Evolutionary conservation across 2,329 filamentous ascomycete species (phyloP), one percentile per base, ranked within the genome.

Genomic region (Ramularia endophylla): DNA sequence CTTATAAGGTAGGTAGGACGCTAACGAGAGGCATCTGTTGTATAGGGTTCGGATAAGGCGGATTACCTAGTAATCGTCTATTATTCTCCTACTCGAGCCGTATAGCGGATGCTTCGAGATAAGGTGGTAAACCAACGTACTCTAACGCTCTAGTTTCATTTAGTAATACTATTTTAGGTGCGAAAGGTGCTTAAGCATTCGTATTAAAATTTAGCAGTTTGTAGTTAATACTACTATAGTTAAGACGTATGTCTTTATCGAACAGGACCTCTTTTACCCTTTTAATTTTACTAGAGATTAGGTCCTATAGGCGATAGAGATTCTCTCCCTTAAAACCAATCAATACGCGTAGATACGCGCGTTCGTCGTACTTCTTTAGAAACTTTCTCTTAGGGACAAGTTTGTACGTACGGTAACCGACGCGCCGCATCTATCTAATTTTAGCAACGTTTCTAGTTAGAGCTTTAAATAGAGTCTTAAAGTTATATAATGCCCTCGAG

Each of bases 301-400:
- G 25, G 31, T 33, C 31, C 31, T 33, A 33, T 5, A 33, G 31
- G 31, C 31, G 31, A 11, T 17, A 33, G n/a, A 33, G 13, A 8
- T 33, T 16, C 4, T 16, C 12, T 18, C 31, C 31, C 16, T 33
- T 19, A 19, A 33, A 38, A 18, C 36, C 17, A 28, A 38, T 25
- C 28, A 38, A 15, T 5, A 38, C 28, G 5, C 22, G 36, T 16
- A 38, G 15, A 18, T 38, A 29, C 12, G 12, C 20, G 11, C 36
- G 19, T 27, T 38, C 28, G 28, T 38, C 9, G 9, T 38, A 29
- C 25, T 38, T 38, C 36, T 38, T 38, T 13, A 25, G 36, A 17
- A 38, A 38, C 13, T 38, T 38, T 18, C 11, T 29, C 36, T 38
- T 38, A 13, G 13, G 36, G 16, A 38, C 25, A 16, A 38, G 36